These are phyloP conservation scores for Pilatotrama ljubarskyi DNA, from an alignment of 768 basidiomycete species.

Conservation along the genomic window DNA sequence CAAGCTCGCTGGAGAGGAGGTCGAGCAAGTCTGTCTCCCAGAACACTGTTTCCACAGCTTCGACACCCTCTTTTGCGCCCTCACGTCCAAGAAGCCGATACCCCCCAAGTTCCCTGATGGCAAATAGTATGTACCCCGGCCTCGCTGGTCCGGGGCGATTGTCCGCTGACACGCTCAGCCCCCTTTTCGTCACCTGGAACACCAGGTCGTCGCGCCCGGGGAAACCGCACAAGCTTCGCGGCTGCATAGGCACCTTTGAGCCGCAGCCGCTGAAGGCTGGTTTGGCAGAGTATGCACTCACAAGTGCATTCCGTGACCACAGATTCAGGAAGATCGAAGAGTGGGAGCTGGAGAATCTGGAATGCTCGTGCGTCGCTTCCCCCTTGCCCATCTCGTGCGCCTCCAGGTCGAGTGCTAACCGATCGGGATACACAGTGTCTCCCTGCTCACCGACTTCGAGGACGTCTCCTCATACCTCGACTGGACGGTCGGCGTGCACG, in stretches of 20 bases:
- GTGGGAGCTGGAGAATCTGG: conserved; percentile 74
- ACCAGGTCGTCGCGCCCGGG: conserved; percentile 62
- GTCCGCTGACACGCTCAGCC: conserved; percentile 44
- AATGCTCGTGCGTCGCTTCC: conserved; percentile 73
- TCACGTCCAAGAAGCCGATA: conserved; percentile 58
- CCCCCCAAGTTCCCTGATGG: conserved; percentile 66
- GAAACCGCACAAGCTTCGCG: conserved; percentile 67
- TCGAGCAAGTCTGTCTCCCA: conserved; percentile 54
- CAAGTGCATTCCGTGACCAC: conserved; percentile 87
- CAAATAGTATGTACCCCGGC: conserved; percentile 62
- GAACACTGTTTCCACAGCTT: conserved; percentile 85
- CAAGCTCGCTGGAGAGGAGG: conserved; percentile 40
- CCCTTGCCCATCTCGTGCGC: conserved; percentile 5
- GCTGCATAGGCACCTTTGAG: conserved; percentile 95
- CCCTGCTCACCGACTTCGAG: conserved; percentile 93
- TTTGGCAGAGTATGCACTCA: conserved; percentile 85
- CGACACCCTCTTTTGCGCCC: conserved; percentile 77
- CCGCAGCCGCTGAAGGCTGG: conserved; percentile 72
- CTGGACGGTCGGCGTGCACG: conserved; percentile 92
- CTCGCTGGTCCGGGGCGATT: neutral
- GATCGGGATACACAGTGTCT: conserved; percentile 56
- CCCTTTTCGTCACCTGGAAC: conserved; percentile 98
- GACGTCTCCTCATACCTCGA: conserved; percentile 81
- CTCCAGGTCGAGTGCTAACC: conserved; percentile 9
- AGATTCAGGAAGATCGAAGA: conserved; percentile 81